phyloP scores from a whole-genome alignment of 805 yeast species.

The Cyberlindnera sargentensis region DNA sequence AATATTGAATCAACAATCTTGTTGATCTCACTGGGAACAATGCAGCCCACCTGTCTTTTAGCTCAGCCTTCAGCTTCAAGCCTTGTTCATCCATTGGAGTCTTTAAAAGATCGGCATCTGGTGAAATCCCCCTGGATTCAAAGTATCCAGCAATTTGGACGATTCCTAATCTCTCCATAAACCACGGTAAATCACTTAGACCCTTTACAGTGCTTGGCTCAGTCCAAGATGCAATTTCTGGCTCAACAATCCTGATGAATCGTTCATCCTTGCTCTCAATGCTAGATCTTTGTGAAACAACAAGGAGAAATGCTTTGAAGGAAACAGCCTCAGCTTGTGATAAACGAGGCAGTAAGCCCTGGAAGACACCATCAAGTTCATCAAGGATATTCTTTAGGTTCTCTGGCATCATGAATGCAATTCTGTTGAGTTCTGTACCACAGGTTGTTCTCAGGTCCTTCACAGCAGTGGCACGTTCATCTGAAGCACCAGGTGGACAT shows the following conservation, averaged over 20 bases:
- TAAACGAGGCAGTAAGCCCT: constrained; percentile 63
- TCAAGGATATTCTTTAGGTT: constrained; percentile 72
- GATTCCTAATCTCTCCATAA: constrained; percentile 95
- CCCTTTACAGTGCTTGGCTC: constrained; percentile 89
- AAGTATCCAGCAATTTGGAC: constrained; percentile 91
- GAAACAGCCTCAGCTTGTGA: constrained; percentile 91
- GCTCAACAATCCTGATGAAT: constrained; percentile 85
- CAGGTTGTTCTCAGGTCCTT: constrained; percentile 86
- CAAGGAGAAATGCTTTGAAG: constrained; percentile 84
- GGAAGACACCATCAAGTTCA: constrained; percentile 77
- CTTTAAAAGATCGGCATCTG: constrained; percentile 63
- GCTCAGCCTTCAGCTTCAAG: constrained; percentile 58
- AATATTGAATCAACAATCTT: constrained; percentile 88
- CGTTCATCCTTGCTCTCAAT: constrained; percentile 66
- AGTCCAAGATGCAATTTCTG: constrained; percentile 89
- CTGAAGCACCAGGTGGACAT: constrained; percentile 58
- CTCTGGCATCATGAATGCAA: constrained; percentile 94
- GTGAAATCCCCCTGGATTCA: constrained; percentile 71
- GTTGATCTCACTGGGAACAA: constrained; percentile 95
- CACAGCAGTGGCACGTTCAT: constrained; percentile 71
- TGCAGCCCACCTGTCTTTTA: constrained; percentile 89
- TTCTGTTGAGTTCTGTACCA: constrained; percentile 89
- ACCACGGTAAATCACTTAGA: constrained; percentile 86
- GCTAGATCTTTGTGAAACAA: constrained; percentile 83
- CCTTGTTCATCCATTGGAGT: constrained; percentile 92